Evolutionary conservation across 306 rosid species (phyloP), one percentile per base, ranked within the genome.

Genomic region (Acacia melanoxylon): DNA sequence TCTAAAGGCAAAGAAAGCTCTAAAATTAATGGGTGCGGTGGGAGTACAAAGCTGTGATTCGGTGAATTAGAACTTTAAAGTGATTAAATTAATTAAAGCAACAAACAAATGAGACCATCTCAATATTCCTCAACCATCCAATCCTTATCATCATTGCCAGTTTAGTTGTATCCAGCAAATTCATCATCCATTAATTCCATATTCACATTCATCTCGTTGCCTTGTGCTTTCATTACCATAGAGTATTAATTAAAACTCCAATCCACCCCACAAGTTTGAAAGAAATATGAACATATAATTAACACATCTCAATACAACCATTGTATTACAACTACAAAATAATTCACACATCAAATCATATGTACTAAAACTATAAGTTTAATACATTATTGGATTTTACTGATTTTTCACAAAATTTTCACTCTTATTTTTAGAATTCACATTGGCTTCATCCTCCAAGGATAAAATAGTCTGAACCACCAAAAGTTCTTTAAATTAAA

Each of bases 151-250:
- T 52, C 2, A 20, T 78, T 68, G 69, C 72, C 67, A 86, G 61
- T 72, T 80, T 52, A 77, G 87, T 81, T 86, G 87, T 65, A 72
- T 81, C 81, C 77, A 84, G 35, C 83, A 62, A 84, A 79, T 82
- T 82, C 88, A 78, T 82, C 69, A 29, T 78, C 85, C 51, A 68
- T 59, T 45, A 80, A 86, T 80, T 86, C 81, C 27, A 51, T 77
- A 49, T 35, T 73, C 89, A 49, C 77, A 48, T 72, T 86, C 83
- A 83, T 80, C 85, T 81, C 33, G 40, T 83, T 80, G 67, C 45
- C 69, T 58, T 33, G 78, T 59, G 70, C 61, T 84, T 69, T 31
- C 20, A 17, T 76, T 44, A 14, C 24, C 76, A 52, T 52, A 10
- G 4, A 46, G 14, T 8, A 56, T n/a, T 56, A 20, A 56, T 8